Evolutionary conservation across 2,329 filamentous ascomycete species (phyloP).

Genomic region (Paramyrothecium sp.): DNA sequence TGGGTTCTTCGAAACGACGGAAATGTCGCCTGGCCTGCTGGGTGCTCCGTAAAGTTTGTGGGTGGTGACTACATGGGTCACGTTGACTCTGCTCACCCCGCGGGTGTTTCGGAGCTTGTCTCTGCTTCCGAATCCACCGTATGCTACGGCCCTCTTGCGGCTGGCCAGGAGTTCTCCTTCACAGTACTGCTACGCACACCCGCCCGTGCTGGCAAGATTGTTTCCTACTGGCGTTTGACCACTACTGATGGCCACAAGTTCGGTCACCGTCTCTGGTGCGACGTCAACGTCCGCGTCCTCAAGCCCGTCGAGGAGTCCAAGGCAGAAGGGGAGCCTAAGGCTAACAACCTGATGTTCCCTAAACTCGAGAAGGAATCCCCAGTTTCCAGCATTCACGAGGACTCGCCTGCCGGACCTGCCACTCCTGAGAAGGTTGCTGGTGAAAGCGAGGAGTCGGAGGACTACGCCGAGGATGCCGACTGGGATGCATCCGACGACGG

Average conservation of each 20-base stretch:
- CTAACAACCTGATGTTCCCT: slow-evolving; percentile 91
- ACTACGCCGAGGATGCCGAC: slow-evolving; percentile 57
- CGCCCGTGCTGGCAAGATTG: slow-evolving; percentile 70
- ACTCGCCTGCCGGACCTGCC: slow-evolving; percentile 48
- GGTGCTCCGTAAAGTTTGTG: slow-evolving; percentile 86
- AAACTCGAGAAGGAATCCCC: slow-evolving; percentile 94
- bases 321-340: slow-evolving; percentile 26
- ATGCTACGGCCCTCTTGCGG: slow-evolving; percentile 64
- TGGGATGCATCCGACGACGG: slow-evolving; percentile 66
- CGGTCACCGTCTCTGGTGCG: slow-evolving; percentile 93
- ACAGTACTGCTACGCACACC: slow-evolving; percentile 83
- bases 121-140: slow-evolving; percentile 81
- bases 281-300: slow-evolving; percentile 66
- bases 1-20: slow-evolving; percentile 92
- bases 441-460: slow-evolving; percentile 41
- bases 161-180: slow-evolving; percentile 77
- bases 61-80: slow-evolving; percentile 97
- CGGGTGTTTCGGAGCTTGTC: slow-evolving; percentile 73
- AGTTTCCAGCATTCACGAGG: slow-evolving; percentile 72
- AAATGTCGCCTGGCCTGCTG: slow-evolving; percentile 76
- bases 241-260: slow-evolving; percentile 78
- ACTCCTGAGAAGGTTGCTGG: slow-evolving; percentile 50
- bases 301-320: slow-evolving; percentile 25
- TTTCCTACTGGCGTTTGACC: slow-evolving; percentile 96
- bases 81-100: slow-evolving; percentile 75